Base-by-base conservation (phyloP, 495 filamentous ascomycete species). In the Penicillium ucsense region DNA sequence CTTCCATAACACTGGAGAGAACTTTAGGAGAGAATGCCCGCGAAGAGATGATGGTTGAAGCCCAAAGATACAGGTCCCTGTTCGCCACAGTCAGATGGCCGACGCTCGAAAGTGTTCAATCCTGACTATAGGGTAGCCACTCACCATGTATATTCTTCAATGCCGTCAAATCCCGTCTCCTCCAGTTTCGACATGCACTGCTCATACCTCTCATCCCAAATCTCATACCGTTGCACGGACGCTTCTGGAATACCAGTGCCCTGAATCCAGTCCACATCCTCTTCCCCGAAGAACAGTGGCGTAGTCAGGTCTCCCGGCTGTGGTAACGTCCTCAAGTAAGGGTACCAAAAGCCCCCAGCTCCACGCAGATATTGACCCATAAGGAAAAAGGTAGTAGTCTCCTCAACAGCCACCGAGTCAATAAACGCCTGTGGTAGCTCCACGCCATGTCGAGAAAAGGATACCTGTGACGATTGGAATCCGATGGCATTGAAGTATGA, bases 21-120 rank as follows among this genome's bases (percentile, higher is more conserved):
- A 76, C 64, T 51, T 70, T 71, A 3, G 63, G 58, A 12, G 76
- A 78, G 41, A 74, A 73, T 4, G 68, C 70, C 7, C 83, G 71
- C 1, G 82, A 84, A 4, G 72, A 70, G 47, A 82, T 75, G 8
- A 84, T 76, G 0, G 80, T 79, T 5, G 78, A 74, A 12, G 83
- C 78, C 82, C 82, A 85, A 4, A 78, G 59, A 56, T 79, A 84
- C 31, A 84, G 57, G 28, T 79, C 72, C 81, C 81, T 84, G 51
- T 0, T 47, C 37, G 47, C 30, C 54, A 41, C 63, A 44, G 53
- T 36, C 27, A 53, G 46, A 54, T 38, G n/a, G 53, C 44, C 5
- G 20, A 33, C 6, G 12, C 6, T 29, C 11, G 27, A 20, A 12
- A 30, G 8, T 43, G 3, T 32, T 20, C 12, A 35, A 46, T 30